Conservation (phyloP, 2,329 filamentous ascomycete species). For the Xylaria sp. region DNA sequence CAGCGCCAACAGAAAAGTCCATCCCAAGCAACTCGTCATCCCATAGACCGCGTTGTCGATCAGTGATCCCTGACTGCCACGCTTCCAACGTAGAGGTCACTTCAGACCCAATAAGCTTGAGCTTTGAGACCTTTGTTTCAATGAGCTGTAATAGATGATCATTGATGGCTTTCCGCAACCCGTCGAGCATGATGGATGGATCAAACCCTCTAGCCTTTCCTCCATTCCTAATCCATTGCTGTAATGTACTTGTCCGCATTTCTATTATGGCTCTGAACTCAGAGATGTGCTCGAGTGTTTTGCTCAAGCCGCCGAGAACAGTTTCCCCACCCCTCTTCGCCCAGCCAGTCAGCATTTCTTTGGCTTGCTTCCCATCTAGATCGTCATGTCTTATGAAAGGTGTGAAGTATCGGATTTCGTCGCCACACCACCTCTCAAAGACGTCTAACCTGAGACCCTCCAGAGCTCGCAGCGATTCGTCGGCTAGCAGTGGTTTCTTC, state of each 20-base stretch:
- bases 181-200: constrained; percentile 73
- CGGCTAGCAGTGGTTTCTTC: constrained; percentile 75
- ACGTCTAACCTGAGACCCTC: constrained; percentile 81
- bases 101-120: constrained; percentile 72
- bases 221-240: constrained; percentile 79
- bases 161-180: constrained; percentile 75
- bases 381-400: constrained; percentile 89
- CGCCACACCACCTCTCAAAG: constrained; percentile 80
- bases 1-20: constrained; percentile 72
- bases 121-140: constrained; percentile 69
- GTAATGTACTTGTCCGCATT: constrained; percentile 74
- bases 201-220: constrained; percentile 73
- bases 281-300: constrained; percentile 66
- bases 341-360: constrained; percentile 72
- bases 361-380: constrained; percentile 67
- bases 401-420: constrained; percentile 85
- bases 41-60: constrained; percentile 72
- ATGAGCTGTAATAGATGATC: constrained; percentile 72
- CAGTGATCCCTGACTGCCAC: constrained; percentile 67
- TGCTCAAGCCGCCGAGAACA: constrained; percentile 70
- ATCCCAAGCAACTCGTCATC: constrained; percentile 69
- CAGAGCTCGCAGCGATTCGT: constrained; percentile 71
- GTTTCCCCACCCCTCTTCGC: constrained; percentile 67
- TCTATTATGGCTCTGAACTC: constrained; percentile 76
- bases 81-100: constrained; percentile 69